Conservation (phyloP, 2,329 filamentous ascomycete genomes). For the Aureobasidium vineae region DNA sequence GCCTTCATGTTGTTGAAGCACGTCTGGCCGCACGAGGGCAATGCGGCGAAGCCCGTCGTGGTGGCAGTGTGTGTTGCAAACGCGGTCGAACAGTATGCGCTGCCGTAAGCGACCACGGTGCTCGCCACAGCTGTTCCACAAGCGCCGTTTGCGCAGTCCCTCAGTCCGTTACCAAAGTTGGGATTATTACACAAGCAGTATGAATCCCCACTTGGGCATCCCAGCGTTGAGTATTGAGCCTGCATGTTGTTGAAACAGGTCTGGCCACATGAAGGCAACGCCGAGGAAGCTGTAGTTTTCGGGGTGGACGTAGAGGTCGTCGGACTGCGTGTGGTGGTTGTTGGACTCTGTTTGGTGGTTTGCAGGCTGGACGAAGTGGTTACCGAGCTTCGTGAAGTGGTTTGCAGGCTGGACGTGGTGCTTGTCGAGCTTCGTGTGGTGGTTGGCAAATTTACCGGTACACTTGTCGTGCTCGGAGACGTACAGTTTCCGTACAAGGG, state of each 20-base stretch:
- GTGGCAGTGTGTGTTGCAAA: too few relatives aligned
- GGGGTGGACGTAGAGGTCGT: not conserved
- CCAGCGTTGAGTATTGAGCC: not conserved
- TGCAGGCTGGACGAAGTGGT: too few relatives aligned
- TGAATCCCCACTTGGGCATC: not conserved
- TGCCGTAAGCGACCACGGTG: not conserved
- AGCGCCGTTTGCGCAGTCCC: not conserved
- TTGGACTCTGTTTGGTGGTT: not conserved
- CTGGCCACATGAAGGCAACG: not conserved
- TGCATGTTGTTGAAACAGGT: slow-evolving; percentile 15
- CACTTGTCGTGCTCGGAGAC: too few relatives aligned
- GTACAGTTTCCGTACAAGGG: too few relatives aligned
- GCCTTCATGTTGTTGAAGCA: slow-evolving; percentile 13
- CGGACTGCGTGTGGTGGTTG: not conserved
- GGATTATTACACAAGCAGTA: not conserved
- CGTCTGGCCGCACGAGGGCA: not conserved
- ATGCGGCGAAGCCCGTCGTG: not conserved
- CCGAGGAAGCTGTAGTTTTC: not conserved
- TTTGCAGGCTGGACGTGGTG: too few relatives aligned
- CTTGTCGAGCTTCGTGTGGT: too few relatives aligned
- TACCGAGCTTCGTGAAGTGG: too few relatives aligned
- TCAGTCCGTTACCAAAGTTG: not conserved
- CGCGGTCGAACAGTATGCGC: not conserved
- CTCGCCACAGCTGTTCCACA: not conserved
- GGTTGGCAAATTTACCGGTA: too few relatives aligned